A percentile compares a stretch with the other conserved stretches of the same genome.
These are phyloP conservation scores for Pichia eremophila DNA, from an alignment of 805 yeast genomes.

Conservation along the genomic window DNA sequence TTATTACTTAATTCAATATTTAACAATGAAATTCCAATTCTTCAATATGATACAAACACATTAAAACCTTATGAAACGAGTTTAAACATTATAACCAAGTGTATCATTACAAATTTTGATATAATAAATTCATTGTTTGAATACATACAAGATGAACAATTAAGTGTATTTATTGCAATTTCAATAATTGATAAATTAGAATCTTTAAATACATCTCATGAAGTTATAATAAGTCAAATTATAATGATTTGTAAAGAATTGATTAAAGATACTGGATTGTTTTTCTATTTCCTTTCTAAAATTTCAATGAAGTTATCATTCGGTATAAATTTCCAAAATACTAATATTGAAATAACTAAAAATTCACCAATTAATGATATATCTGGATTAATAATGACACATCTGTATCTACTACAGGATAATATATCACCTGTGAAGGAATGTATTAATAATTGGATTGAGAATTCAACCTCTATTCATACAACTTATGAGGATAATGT, in stretches of 20 bases:
- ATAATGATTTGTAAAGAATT: conserved; percentile 16
- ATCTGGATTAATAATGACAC: conserved; percentile 15
- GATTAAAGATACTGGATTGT: conserved; percentile 22
- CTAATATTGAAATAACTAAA: conserved; percentile 10
- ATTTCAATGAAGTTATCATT: conserved; percentile 19
- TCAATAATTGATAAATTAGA: conserved; percentile 17
- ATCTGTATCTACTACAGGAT: conserved; percentile 17
- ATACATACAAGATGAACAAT: conserved; percentile 3
- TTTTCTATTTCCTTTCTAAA: conserved; percentile 23
- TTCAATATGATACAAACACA: neutral
- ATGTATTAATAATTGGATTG: neutral
- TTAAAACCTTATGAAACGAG: neutral
- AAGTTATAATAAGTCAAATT: conserved; percentile 14
- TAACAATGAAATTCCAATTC: neutral
- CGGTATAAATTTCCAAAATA: conserved; percentile 16
- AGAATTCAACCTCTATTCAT: no score
- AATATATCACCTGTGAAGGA: neutral
- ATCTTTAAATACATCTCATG: conserved; percentile 14
- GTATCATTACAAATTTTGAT: neutral
- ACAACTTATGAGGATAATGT: conserved; percentile 25
- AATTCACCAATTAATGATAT: conserved; percentile 8
- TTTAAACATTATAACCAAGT: conserved; percentile 3
- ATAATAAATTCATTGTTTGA: neutral
- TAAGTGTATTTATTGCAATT: conserved; percentile 6
- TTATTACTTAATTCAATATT: neutral